Evolutionary conservation across 208 protist species (phyloP).

Genomic region (Trypanosomatidae sp.): DNA sequence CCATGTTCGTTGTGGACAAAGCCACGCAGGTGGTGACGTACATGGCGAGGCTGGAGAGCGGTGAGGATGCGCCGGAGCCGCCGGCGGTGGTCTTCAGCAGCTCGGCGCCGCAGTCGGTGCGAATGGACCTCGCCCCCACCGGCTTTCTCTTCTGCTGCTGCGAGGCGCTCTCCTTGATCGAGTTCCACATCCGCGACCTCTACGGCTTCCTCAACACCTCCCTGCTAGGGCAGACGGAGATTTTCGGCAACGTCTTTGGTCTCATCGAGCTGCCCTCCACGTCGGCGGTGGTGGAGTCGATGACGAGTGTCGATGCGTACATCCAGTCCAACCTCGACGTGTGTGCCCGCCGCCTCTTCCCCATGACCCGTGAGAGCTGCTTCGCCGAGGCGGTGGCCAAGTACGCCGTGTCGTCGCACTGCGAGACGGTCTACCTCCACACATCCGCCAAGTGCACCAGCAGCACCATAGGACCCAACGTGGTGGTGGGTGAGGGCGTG

Average conservation of each 20-base stretch:
- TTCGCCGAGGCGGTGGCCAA: slow-evolving; percentile 70
- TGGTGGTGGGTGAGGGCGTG: slow-evolving; percentile 64
- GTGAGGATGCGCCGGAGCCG: slow-evolving; percentile 42
- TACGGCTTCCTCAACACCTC: slow-evolving; percentile 62
- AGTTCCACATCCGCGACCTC: slow-evolving; percentile 64
- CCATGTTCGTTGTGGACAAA: slow-evolving; percentile 72
- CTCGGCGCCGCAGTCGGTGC: slow-evolving; percentile 44
- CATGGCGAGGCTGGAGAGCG: slow-evolving; percentile 56
- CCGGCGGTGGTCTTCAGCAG: slow-evolving; percentile 50
- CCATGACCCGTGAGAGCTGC: slow-evolving; percentile 78
- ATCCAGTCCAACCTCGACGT: slow-evolving; percentile 80
- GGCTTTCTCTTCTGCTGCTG: slow-evolving; percentile 74
- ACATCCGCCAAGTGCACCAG: slow-evolving; percentile 32
- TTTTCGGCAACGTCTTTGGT: slow-evolving; percentile 81
- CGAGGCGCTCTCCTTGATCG: slow-evolving; percentile 67
- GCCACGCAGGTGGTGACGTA: slow-evolving; percentile 62
- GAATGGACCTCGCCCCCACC: slow-evolving; percentile 76
- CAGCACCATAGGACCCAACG: slow-evolving; percentile 39
- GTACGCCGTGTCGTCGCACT: slow-evolving; percentile 69
- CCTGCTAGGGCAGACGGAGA: slow-evolving; percentile 63
- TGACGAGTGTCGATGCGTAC: slow-evolving; percentile 66
- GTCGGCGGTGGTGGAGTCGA: slow-evolving; percentile 50
- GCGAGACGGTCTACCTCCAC: slow-evolving; percentile 80
- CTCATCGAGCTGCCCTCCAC: slow-evolving; percentile 38
- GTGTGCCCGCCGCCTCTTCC: slow-evolving; percentile 71